Evolutionary conservation across 805 yeast species (phyloP).

Genomic region (Hanseniaspora guilliermondii): DNA sequence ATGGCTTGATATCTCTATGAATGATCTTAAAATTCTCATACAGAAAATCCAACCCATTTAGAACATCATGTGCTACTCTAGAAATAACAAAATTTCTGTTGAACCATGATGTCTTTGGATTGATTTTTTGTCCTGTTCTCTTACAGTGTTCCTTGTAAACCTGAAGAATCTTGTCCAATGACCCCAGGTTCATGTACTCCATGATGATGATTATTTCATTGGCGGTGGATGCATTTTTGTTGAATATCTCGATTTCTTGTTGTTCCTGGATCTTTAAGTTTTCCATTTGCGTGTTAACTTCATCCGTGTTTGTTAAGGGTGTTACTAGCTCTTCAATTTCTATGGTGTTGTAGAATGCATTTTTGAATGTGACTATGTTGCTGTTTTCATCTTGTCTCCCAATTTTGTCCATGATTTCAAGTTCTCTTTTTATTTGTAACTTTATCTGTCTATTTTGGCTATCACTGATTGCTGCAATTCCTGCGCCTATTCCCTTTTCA

Average conservation of each 20-base stretch:
- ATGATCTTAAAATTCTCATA: slow-evolving; percentile 78
- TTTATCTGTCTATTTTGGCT: slow-evolving; percentile 38
- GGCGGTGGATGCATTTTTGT: slow-evolving; percentile 19
- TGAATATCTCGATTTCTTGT: slow-evolving; percentile 17
- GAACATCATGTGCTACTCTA: slow-evolving; percentile 61
- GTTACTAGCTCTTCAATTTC: slow-evolving; percentile 7
- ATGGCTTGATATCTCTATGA: slow-evolving; percentile 93
- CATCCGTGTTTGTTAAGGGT: slow-evolving; percentile 13
- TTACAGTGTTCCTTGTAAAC: slow-evolving; percentile 41
- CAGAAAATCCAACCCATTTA: slow-evolving; percentile 69
- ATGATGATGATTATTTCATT: slow-evolving; percentile 78
- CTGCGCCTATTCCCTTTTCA: slow-evolving; percentile 48
- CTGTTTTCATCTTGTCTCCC: slow-evolving; percentile 40
- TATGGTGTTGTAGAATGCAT: slow-evolving; percentile 59
- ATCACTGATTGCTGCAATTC: slow-evolving; percentile 17
- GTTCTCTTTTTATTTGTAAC: slow-evolving; percentile 75
- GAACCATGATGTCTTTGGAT: slow-evolving; percentile 23
- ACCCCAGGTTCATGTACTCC: slow-evolving; percentile 94
- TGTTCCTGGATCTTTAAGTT: neutral
- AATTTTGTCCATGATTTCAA: slow-evolving; percentile 84
- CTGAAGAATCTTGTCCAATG: slow-evolving; percentile 65
- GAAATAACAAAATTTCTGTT: slow-evolving; percentile 53
- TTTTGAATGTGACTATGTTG: slow-evolving; percentile 78
- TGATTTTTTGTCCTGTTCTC: slow-evolving; percentile 16
- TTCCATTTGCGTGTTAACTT: neutral